A percentile compares a stretch with the other conserved stretches of the same genome.
phyloP scores from a whole-genome alignment of 257 asterid species.

The Solanum rostratum region DNA sequence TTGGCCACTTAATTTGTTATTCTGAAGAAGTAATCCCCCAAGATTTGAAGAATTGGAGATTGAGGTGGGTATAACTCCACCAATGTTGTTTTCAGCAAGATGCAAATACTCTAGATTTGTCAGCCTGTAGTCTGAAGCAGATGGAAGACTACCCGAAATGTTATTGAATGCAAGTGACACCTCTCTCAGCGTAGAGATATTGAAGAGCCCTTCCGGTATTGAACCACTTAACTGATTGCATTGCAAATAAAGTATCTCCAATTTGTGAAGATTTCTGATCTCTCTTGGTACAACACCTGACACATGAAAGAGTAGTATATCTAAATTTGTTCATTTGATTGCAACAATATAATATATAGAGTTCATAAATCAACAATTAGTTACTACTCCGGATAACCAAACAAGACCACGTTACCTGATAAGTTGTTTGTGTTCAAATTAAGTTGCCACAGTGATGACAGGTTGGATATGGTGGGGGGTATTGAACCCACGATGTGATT shows the following conservation, averaged over 20 bases:
- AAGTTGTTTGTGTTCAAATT: neutral
- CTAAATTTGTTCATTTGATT: neutral
- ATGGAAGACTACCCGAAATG: conserved; percentile 16
- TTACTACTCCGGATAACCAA: no score
- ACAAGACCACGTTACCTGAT: no score
- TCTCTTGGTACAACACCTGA: conserved; percentile 23
- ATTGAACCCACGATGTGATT: neutral
- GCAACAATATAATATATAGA: neutral
- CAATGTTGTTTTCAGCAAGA: conserved; percentile 5
- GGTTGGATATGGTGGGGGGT: neutral
- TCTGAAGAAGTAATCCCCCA: fast-evolving
- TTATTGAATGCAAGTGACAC: conserved; percentile 3
- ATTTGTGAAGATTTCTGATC: conserved; percentile 7
- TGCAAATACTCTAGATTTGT: conserved; percentile 4
- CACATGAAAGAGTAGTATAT: neutral
- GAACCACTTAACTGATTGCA: neutral
- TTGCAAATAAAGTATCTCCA: neutral
- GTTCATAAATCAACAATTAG: no score
- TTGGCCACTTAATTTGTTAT: no score
- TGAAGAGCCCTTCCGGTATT: conserved; percentile 16
- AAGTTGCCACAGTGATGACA: neutral
- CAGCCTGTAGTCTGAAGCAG: neutral
- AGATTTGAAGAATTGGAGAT: conserved; percentile 12
- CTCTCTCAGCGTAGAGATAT: conserved; percentile 9
- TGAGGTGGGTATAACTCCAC: conserved; percentile 12